Evolutionary conservation across 495 filamentous ascomycete genomes (phyloP).

Genomic region (Neurospora sp.): DNA sequence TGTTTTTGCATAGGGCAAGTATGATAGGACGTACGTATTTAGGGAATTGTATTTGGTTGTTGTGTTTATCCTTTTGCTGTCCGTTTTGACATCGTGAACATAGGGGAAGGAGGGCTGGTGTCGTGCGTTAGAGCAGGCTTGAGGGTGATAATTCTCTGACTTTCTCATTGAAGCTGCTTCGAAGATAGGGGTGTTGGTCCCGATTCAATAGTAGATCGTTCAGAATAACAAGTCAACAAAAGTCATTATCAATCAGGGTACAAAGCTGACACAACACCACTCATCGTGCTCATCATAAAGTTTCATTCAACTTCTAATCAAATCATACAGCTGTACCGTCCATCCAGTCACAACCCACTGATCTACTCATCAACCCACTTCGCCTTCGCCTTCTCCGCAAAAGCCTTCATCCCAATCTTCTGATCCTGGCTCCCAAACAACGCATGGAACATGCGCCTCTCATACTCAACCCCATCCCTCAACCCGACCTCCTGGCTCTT

Average conservation of each 20-base stretch:
- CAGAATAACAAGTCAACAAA: too few species aligned
- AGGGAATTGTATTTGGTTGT: background rate
- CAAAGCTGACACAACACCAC: background rate
- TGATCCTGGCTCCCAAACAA: conserved; percentile 92
- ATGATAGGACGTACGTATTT: too few species aligned
- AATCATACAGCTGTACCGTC: too few species aligned
- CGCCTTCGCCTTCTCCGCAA: conserved; percentile 87
- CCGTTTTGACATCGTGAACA: too few species aligned
- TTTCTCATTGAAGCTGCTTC: background rate
- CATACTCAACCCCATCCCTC: conserved; percentile 86
- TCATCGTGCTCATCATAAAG: background rate
- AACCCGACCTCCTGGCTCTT: conserved; percentile 86
- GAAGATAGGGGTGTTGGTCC: background rate
- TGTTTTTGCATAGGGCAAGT: too few species aligned
- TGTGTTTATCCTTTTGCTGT: background rate
- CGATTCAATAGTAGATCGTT: too few species aligned
- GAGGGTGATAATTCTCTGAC: background rate
- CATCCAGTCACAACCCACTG: too few species aligned
- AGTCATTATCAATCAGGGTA: too few species aligned
- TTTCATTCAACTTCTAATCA: too few species aligned
- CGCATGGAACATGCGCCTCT: conserved; percentile 83
- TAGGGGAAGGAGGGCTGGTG: too few species aligned
- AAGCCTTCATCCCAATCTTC: conserved; percentile 95
- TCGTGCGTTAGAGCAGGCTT: too few species aligned
- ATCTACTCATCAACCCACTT: conserved; percentile 68